phyloP scores from a whole-genome alignment of 2,329 filamentous ascomycete genomes.

The Pseudopithomyces maydicus region DNA sequence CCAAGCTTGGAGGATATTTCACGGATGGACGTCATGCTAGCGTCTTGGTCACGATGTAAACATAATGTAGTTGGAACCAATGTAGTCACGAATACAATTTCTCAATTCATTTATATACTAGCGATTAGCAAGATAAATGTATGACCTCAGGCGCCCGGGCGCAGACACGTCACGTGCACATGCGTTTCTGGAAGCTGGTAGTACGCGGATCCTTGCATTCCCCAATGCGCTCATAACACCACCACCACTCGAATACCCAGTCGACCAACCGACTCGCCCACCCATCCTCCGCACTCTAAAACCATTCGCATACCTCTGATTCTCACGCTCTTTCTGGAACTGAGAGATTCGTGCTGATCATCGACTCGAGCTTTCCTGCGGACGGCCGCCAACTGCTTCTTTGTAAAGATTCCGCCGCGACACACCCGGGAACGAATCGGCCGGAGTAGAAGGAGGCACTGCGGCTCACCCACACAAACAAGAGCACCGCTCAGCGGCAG shows the following conservation, averaged over 20 bases:
- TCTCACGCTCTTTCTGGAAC: not conserved
- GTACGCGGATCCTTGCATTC: not conserved
- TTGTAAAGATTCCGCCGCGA: not conserved
- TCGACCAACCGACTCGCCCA: not conserved
- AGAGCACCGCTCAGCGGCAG: not conserved
- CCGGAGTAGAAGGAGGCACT: no score
- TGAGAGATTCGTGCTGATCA: not conserved
- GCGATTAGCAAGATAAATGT: not conserved
- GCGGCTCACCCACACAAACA: not conserved
- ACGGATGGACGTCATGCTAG: conserved; percentile 35
- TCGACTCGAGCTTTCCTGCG: not conserved
- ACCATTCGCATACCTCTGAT: not conserved
- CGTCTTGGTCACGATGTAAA: conserved; percentile 33
- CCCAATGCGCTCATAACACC: not conserved
- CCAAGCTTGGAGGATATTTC: conserved; percentile 35
- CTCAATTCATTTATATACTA: not conserved
- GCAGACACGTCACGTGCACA: conserved; percentile 11
- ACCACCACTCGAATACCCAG: not conserved
- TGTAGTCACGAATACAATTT: not conserved
- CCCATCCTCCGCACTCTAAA: not conserved
- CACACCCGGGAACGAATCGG: not conserved
- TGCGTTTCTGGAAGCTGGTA: conserved; percentile 8
- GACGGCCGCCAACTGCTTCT: not conserved
- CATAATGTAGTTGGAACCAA: conserved; percentile 35
- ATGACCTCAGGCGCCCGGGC: not conserved